Evolutionary conservation across 345 rosid species (phyloP), one percentile per base, ranked within the genome.

Genomic region (Citrus glauca): DNA sequence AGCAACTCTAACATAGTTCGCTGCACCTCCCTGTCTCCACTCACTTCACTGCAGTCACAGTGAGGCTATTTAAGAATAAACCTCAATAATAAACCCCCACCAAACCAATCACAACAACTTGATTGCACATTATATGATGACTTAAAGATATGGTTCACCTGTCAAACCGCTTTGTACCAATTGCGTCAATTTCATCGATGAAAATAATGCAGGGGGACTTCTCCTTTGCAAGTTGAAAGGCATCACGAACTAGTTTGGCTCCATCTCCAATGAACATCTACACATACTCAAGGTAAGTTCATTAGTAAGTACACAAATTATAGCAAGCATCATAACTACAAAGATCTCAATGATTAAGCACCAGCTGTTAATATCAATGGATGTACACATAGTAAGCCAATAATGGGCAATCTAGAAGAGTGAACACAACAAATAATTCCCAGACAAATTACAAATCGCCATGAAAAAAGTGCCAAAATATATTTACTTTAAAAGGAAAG

Each of bases 211-310:
- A 97, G 5, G 99, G 99, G 62, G 99, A 96, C 82, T 97, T 97
- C 84, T 97, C 99, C 79, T 97, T 97, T 32, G 99, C 99, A 59
- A 97, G 97, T 75, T 91, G 99, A 84, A 97, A 97, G 37, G 99
- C 98, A 91, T 97, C 99, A 25, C 98, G 98, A 22, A 97, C 99
- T 82, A 97, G 98, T 83, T 97, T 97, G 65, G 99, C 99, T 80
- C 99, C 99, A 74, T 97, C 99, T 77, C 99, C 99, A 70, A 97
- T 94, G 86, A 97, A 97, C 99, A 97, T 97, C 99, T 94, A 83
- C 67, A 88, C 37, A 61, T 71, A 45, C 60, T 57, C 22, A 71
- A 5, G 9, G 61, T 45, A 73, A 60, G 30, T 69, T 50, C 10
- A 60, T 38, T 57, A n/a, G n/a, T 9, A 75, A 71, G 61, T 7